Conservation (phyloP, 2,329 filamentous ascomycete genomes). For the Ophiostoma perfectum region DNA sequence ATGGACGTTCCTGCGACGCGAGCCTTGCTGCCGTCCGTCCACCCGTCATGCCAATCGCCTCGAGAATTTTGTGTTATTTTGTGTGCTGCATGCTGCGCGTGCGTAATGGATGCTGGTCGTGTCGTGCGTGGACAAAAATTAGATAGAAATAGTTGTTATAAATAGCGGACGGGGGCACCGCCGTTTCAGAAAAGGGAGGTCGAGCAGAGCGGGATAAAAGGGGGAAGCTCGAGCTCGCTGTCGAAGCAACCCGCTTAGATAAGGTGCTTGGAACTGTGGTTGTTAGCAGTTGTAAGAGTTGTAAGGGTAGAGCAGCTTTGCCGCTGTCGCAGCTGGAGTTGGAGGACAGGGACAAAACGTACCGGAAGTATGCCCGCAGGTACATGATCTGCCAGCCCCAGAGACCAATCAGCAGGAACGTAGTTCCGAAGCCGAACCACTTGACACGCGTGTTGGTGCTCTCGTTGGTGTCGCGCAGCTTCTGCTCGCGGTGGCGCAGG, state of each 20-base stretch:
- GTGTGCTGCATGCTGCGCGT: background rate
- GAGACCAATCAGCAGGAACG: constrained; percentile 80
- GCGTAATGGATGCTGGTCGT: background rate
- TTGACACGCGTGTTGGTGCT: constrained; percentile 98
- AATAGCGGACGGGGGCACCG: background rate
- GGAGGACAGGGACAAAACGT: constrained; percentile 18
- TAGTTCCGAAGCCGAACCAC: constrained; percentile 94
- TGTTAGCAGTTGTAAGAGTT: background rate
- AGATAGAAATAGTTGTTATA: constrained; percentile 3
- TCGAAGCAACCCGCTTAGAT: constrained; percentile 41
- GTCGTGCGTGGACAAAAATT: constrained; percentile 4
- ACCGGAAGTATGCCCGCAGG: constrained; percentile 93
- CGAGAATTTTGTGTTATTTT: background rate
- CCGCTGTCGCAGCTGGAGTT: no score
- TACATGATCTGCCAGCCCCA: constrained; percentile 98
- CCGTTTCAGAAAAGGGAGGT: background rate
- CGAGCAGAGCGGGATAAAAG: background rate
- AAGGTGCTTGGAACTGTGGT: constrained; percentile 59
- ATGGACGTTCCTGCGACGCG: no score
- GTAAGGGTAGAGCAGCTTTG: no score
- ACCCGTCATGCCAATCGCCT: no score
- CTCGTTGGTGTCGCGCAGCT: constrained; percentile 96
- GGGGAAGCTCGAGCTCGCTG: background rate
- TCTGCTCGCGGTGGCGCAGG: constrained; percentile 82
- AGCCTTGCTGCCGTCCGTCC: no score